Conservation (phyloP, 2,329 filamentous ascomycete species). For the Paecilomyces niveus region DNA sequence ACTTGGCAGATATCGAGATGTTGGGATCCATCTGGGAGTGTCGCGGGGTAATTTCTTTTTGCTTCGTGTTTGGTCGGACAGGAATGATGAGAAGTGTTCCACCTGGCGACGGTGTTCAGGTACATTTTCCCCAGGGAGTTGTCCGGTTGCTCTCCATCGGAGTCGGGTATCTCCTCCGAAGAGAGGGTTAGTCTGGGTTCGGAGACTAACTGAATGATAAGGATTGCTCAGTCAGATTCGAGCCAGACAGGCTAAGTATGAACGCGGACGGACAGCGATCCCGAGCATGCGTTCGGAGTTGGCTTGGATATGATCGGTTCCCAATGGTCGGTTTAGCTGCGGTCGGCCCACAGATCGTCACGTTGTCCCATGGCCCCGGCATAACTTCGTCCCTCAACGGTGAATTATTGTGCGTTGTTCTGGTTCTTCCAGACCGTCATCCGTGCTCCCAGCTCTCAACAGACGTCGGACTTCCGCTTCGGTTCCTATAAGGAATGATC, state of each 20-base stretch:
- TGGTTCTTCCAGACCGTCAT: neutral
- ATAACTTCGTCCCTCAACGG: neutral
- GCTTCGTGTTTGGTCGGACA: too few species aligned
- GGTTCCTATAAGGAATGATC: neutral
- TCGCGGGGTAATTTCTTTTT: too few species aligned
- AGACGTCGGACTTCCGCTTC: neutral
- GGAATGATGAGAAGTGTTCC: too few species aligned
- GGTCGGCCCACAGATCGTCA: neutral
- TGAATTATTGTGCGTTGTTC: neutral
- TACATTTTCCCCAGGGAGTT: too few species aligned
- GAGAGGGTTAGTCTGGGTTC: neutral
- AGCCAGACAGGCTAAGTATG: too few species aligned
- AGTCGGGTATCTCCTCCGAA: neutral
- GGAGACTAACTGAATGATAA: neutral
- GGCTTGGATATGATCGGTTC: neutral
- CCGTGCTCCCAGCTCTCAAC: neutral
- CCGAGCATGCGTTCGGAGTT: neutral
- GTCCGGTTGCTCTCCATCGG: neutral
- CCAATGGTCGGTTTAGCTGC: neutral
- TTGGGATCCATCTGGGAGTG: too few species aligned
- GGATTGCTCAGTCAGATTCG: too few species aligned
- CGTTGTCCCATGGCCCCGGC: neutral
- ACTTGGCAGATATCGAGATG: too few species aligned
- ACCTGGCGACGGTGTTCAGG: too few species aligned
- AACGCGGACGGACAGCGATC: neutral